Percentiles rank a stretch among this genome's conserved stretches.
phyloP scores from a whole-genome alignment of 306 rosid genomes.

The Medicago arabica region DNA sequence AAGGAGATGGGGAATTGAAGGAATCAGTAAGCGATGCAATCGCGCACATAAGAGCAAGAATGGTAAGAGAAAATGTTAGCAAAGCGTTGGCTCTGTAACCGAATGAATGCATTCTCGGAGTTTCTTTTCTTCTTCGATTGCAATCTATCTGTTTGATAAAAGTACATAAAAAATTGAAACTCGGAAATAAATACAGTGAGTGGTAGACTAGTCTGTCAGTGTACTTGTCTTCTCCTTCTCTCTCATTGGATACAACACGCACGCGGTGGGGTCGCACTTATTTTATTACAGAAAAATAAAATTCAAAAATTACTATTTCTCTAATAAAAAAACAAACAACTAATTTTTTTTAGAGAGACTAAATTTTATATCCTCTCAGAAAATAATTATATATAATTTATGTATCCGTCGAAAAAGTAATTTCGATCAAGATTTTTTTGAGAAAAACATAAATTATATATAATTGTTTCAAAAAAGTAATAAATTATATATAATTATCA shows the following conservation, averaged over 20 bases:
- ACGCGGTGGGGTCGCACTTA: neutral
- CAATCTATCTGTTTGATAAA: conserved; percentile 18
- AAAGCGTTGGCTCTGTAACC: conserved; percentile 85
- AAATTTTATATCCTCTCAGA: too few relatives aligned
- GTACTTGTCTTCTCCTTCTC: conserved; percentile 8
- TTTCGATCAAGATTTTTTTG: too few relatives aligned
- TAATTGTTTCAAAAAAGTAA: too few relatives aligned
- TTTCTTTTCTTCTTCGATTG: conserved; percentile 15
- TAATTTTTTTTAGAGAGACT: too few relatives aligned
- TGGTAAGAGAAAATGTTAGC: conserved; percentile 79
- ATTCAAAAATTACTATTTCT: too few relatives aligned
- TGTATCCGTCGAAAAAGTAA: too few relatives aligned
- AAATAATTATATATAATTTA: too few relatives aligned
- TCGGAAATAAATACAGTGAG: neutral
- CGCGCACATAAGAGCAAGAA: conserved; percentile 81
- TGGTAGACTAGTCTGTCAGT: neutral
- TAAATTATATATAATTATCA: too few relatives aligned
- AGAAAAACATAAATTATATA: too few relatives aligned
- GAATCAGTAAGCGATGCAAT: conserved; percentile 82
- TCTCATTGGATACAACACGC: conserved; percentile 63
- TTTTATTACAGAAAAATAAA: neutral
- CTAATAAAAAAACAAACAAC: too few relatives aligned
- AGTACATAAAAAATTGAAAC: neutral
- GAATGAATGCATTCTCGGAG: conserved; percentile 78
- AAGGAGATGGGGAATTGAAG: conserved; percentile 71